A percentile compares a stretch with the other conserved stretches of the same genome.
Conservation (phyloP, 73 alveolate genomes). For the Breviolum minutum region DNA sequence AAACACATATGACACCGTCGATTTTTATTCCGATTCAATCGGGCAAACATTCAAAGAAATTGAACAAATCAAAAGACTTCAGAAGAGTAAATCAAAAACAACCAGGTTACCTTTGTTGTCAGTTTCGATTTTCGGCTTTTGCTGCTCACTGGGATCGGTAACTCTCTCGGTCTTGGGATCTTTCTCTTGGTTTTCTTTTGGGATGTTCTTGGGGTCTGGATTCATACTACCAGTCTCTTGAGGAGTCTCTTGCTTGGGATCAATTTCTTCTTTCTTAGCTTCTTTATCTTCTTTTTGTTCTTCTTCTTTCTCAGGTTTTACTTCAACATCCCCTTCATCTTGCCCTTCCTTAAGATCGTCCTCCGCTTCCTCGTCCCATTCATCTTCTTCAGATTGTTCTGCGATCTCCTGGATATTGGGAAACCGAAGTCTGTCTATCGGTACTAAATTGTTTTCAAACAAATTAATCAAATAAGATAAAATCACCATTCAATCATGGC, state of each 20-base stretch:
- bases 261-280: not conserved
- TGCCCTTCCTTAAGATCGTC: not conserved
- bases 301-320: not conserved
- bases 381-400: not conserved
- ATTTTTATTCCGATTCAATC: too few species aligned
- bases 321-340: not conserved
- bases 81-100: not conserved
- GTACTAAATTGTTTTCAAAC: not conserved
- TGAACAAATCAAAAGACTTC: not conserved
- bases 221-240: too few species aligned
- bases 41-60: not conserved
- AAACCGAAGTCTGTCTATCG: not conserved
- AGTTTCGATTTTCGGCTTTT: not conserved
- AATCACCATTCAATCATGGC: not conserved
- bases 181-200: not conserved
- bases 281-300: not conserved
- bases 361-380: conserved; percentile 15
- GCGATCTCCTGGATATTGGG: not conserved
- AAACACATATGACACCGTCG: too few species aligned
- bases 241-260: not conserved
- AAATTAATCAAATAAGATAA: not conserved
- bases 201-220: not conserved
- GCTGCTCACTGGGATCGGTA: not conserved
- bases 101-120: not conserved
- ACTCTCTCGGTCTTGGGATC: not conserved